Percentiles rank a stretch among this genome's conserved stretches.
Evolutionary conservation across 139 green algal genomes (phyloP).

Genomic region (Dunaliella sp.): DNA sequence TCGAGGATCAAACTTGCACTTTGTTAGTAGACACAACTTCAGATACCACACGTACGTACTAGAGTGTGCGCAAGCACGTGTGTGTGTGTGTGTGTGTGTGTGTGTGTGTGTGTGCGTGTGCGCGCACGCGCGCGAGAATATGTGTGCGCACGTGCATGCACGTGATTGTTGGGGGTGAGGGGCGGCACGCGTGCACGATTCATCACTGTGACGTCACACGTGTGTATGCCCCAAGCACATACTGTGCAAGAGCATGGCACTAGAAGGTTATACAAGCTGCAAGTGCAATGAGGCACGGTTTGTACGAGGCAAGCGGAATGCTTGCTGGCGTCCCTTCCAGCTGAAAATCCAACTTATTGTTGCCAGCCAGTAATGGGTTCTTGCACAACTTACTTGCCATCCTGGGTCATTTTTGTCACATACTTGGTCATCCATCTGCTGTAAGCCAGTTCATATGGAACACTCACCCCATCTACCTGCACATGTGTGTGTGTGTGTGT

Average conservation of each 20-base stretch:
- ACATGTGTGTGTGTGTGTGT: not conserved
- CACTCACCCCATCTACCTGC: not conserved
- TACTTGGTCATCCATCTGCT: not conserved
- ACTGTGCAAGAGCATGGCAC: not conserved
- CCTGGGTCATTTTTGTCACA: not conserved
- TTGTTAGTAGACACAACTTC: not conserved
- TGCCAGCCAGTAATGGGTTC: not conserved
- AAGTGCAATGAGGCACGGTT: not conserved
- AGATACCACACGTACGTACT: not conserved
- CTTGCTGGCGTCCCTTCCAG: too few species aligned
- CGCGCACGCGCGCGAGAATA: too few species aligned
- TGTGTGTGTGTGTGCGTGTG: not conserved
- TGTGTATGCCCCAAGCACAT: not conserved
- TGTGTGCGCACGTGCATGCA: not conserved
- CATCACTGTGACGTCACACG: too few species aligned
- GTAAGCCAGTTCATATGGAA: not conserved
- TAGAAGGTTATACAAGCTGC: too few species aligned
- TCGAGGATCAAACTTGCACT: not conserved
- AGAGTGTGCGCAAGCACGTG: not conserved
- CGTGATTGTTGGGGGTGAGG: too few species aligned
- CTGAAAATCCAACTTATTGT: too few species aligned
- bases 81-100: not conserved
- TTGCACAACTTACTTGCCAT: not conserved
- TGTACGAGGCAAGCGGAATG: not conserved
- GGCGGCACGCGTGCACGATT: too few species aligned